Percentiles rank a stretch among this genome's conserved stretches.
phyloP scores from a whole-genome alignment of 1,284 basidiomycete species.

The Ustilago vetiveriae region DNA sequence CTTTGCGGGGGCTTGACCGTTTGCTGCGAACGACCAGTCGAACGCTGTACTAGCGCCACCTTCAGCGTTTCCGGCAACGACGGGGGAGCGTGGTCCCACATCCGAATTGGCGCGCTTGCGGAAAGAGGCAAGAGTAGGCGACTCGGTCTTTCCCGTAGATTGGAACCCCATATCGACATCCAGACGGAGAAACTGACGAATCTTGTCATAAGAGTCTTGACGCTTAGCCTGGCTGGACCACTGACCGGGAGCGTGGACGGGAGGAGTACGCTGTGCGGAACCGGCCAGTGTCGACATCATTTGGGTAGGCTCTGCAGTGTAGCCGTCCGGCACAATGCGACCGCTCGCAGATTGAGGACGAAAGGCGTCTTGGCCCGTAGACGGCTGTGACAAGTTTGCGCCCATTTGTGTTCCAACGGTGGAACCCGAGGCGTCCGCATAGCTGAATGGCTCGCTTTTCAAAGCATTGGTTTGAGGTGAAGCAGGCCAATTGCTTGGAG shows the following conservation, averaged over 20 bases:
- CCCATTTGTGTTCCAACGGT: slow-evolving; percentile 9
- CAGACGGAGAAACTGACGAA: slow-evolving; percentile 52
- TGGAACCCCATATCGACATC: slow-evolving; percentile 60
- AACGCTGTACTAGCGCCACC: slow-evolving; percentile 23
- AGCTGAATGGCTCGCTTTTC: slow-evolving; percentile 32
- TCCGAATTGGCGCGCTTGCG: slow-evolving; percentile 56
- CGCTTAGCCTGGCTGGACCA: slow-evolving; percentile 54
- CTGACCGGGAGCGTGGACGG: slow-evolving; percentile 28
- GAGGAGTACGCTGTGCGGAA: slow-evolving; percentile 7
- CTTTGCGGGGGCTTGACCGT: slow-evolving; percentile 12
- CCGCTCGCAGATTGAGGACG: slow-evolving; percentile 27
- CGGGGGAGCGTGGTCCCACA: slow-evolving; percentile 44
- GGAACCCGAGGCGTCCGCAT: slow-evolving; percentile 7
- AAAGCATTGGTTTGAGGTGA: slow-evolving; percentile 8
- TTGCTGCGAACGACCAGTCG: slow-evolving; percentile 35
- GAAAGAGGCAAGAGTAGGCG: slow-evolving; percentile 36
- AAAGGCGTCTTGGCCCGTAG: slow-evolving; percentile 9
- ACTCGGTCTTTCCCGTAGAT: slow-evolving; percentile 39
- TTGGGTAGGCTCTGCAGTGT: slow-evolving; percentile 22
- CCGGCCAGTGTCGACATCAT: slow-evolving; percentile 39
- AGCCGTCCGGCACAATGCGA: slow-evolving; percentile 32
- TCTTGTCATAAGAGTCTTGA: slow-evolving; percentile 57
- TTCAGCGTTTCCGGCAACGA: slow-evolving; percentile 23
- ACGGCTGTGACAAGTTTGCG: slow-evolving; percentile 1
- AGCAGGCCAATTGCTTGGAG: slow-evolving; percentile 16